phyloP scores from a whole-genome alignment of 148 eudicot genomes.

The Amaranthus hypochondriacus region DNA sequence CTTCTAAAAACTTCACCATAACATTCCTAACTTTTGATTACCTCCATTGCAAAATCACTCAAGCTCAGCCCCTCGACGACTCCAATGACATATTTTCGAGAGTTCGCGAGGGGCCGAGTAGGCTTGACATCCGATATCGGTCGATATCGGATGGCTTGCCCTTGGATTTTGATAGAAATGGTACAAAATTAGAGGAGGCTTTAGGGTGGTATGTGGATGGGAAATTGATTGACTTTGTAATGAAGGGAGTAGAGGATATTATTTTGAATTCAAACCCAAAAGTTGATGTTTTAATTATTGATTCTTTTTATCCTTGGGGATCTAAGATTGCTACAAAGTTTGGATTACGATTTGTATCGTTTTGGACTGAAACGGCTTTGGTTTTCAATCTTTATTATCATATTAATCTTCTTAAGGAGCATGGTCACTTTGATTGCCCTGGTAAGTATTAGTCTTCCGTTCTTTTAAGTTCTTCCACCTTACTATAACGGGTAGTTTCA shows the following conservation, averaged over 20 bases:
- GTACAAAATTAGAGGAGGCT: slow-evolving; percentile 18
- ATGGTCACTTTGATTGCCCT: slow-evolving; percentile 37
- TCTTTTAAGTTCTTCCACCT: too few species aligned
- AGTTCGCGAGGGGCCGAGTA: slow-evolving; percentile 29
- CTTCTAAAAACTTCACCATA: slow-evolving; percentile 50
- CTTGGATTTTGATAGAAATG: slow-evolving; percentile 24
- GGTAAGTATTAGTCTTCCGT: slow-evolving; percentile 25
- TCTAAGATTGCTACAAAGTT: slow-evolving; percentile 45
- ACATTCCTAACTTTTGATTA: slow-evolving; percentile 62
- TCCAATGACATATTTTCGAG: slow-evolving; percentile 36
- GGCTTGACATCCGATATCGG: slow-evolving; percentile 25
- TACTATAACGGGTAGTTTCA: too few species aligned
- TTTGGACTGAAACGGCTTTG: slow-evolving; percentile 77
- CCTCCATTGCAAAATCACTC: slow-evolving; percentile 43
- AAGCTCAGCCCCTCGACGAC: slow-evolving; percentile 5
- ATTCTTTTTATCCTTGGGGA: slow-evolving; percentile 68
- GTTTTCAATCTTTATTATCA: slow-evolving; percentile 60
- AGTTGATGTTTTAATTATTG: slow-evolving; percentile 50
- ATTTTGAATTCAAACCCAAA: slow-evolving; percentile 18
- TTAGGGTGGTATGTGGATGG: slow-evolving; percentile 46
- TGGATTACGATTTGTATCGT: slow-evolving; percentile 46
- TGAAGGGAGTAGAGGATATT: slow-evolving; percentile 31
- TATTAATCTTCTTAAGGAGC: slow-evolving; percentile 40
- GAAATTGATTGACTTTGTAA: slow-evolving; percentile 44
- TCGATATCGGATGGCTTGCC: slow-evolving; percentile 28